phyloP scores from a whole-genome alignment of 2,329 filamentous ascomycete species.

The Arthrobotrys musiformis region DNA sequence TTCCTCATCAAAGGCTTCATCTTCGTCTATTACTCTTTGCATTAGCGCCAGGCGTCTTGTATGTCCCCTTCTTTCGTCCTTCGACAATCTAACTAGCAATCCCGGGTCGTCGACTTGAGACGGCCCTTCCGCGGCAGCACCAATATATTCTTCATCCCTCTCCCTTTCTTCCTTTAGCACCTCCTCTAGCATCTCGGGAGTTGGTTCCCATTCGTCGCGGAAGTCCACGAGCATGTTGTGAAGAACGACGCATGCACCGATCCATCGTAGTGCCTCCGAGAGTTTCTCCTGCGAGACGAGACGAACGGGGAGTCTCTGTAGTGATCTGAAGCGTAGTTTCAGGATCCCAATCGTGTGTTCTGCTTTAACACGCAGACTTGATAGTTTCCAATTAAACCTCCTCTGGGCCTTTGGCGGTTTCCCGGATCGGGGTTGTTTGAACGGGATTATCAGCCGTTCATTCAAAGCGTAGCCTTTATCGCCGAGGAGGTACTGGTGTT shows the following conservation, averaged over 20 bases:
- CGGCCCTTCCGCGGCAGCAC: not conserved
- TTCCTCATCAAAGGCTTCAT: slow-evolving; percentile 16
- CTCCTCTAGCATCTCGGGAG: slow-evolving; percentile 3
- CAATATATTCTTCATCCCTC: slow-evolving; percentile 5
- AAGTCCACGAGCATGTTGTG: slow-evolving; percentile 11
- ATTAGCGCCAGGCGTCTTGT: slow-evolving; percentile 22
- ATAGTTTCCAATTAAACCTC: slow-evolving; percentile 11
- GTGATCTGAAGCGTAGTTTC: slow-evolving; percentile 1
- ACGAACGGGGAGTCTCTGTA: slow-evolving; percentile 9
- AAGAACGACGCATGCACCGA: slow-evolving; percentile 7
- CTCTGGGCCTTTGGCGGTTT: slow-evolving; percentile 13
- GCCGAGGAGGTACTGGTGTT: not conserved
- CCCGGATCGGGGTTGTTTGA: slow-evolving; percentile 3
- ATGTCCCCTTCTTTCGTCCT: slow-evolving; percentile 12
- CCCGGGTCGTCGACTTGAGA: not conserved
- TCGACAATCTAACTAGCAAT: slow-evolving; percentile 1
- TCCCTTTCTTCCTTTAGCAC: slow-evolving; percentile 4
- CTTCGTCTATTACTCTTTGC: slow-evolving; percentile 13
- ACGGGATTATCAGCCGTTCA: slow-evolving; percentile 3
- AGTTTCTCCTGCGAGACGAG: slow-evolving; percentile 9
- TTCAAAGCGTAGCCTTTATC: slow-evolving; percentile 6
- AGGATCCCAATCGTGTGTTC: slow-evolving; percentile 7
- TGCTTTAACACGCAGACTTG: slow-evolving; percentile 12
- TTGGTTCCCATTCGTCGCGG: slow-evolving; percentile 4
- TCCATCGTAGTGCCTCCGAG: slow-evolving; percentile 7